Evolutionary conservation across 169 alveolate species (phyloP), one percentile per base, ranked within the genome.

Genomic region (Plasmodium malariae): DNA sequence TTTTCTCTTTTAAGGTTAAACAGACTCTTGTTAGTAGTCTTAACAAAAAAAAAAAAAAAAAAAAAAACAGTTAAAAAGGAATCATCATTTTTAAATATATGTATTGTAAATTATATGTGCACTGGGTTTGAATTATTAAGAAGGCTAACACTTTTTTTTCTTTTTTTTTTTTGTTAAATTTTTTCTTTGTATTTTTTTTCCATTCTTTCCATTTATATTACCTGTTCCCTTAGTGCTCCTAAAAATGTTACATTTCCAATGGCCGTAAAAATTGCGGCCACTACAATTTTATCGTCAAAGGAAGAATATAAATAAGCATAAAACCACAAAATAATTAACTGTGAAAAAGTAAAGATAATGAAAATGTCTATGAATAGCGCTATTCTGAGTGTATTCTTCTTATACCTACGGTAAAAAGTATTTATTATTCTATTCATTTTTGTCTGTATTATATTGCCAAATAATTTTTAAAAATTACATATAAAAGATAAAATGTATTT

Each of bases 181-280:
- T 21, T 55, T 32, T 40, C 55, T 12, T n/a, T 36, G 9, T 37
- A 3, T 62, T 51, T 73, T 45, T 67, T 12, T 5, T 12, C 55
- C 76, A 6, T 34, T 67, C 0, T 19, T 17, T 11, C 37, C 40
- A 28, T 54, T 72, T 28, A 28, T 19, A 17, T 60, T 85, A 85
- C 92, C 69, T 85, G 92, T 57, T 36, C 92, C 32, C 92, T 28
- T n/a, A 85, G 32, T 48, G 92, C 87, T 14, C 68, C 67, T 62
- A 59, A 37, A 28, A 85, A 70, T 2, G 92, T 85, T 24, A 85
- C 2, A 34, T 85, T 85, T 70, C 92, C 92, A 21, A 85, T 55
- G 2, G 87, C 80, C 24, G 87, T 57, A 32, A 68, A 85, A 68
- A 85, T 69, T 30, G 92, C 72, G 28, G 76, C 92, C 48, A 36